These are phyloP conservation scores for Hordeum marinum DNA, from an alignment of 176 grass and related monocot genomes.

Conservation along the genomic window DNA sequence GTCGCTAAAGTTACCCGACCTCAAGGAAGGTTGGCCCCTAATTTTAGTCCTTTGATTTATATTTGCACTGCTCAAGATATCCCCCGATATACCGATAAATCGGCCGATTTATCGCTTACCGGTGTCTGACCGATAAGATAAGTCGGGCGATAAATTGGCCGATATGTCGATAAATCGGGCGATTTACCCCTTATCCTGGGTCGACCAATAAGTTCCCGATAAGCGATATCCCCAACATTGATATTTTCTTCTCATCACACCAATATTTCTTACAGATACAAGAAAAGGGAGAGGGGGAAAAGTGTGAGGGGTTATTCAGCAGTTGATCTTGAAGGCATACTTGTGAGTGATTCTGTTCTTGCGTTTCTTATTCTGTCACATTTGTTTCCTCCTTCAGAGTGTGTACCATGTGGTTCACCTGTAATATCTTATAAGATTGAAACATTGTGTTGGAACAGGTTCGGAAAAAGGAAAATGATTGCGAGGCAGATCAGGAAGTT, in stretches of 20 bases:
- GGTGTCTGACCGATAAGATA: too few species aligned
- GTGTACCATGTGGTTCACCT: neutral
- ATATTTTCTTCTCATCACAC: neutral
- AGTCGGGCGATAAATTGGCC: too few species aligned
- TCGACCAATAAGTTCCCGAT: too few species aligned
- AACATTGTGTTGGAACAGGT: constrained; percentile 42
- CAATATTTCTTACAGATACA: constrained; percentile 52
- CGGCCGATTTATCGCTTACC: too few species aligned
- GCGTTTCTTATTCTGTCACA: neutral
- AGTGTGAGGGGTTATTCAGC: constrained; percentile 71
- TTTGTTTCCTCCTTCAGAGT: neutral
- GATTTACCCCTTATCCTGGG: too few species aligned
- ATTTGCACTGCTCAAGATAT: too few species aligned
- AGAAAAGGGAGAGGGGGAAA: constrained; percentile 92
- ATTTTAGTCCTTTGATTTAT: neutral
- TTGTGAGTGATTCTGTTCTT: constrained; percentile 44
- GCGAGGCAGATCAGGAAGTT: constrained; percentile 26
- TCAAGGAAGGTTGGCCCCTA: constrained; percentile 67
- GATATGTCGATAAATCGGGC: too few species aligned
- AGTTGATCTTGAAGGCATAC: constrained; percentile 96
- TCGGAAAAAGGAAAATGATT: constrained; percentile 54
- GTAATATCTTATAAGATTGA: neutral
- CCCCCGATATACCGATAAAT: too few species aligned
- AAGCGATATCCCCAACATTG: too few species aligned
- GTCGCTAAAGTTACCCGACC: constrained; percentile 64